Conservation (phyloP, 306 rosid species). For the Dryas drummondii region DNA sequence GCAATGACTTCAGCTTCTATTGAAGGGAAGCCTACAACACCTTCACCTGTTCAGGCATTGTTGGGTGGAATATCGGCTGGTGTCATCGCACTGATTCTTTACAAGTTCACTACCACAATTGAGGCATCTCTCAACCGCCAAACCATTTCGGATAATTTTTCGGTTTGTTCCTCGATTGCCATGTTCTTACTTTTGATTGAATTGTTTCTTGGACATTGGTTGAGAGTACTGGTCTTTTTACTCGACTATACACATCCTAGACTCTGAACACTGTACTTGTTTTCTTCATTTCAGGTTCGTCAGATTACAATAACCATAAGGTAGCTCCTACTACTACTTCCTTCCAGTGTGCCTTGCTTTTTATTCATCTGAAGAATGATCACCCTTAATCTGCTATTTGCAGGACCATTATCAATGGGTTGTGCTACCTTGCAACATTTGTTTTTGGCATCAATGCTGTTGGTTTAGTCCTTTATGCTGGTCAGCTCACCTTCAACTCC, state of each 20-base stretch:
- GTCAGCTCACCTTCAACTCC: constrained; percentile 74
- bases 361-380: constrained; percentile 22
- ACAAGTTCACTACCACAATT: constrained; percentile 75
- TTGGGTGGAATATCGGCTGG: constrained; percentile 87
- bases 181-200: constrained; percentile 14
- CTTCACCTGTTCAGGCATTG: constrained; percentile 78
- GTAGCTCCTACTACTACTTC: constrained; percentile 39
- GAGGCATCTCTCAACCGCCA: constrained; percentile 83
- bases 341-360: constrained; percentile 4
- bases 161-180: constrained; percentile 49
- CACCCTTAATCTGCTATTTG: constrained; percentile 22
- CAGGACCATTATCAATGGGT: constrained; percentile 88
- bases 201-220: neutral
- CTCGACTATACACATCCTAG: neutral
- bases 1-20: constrained; percentile 59
- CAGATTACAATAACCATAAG: constrained; percentile 88
- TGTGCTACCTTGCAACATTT: constrained; percentile 93
- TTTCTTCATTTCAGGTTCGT: constrained; percentile 63
- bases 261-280: constrained; percentile 23
- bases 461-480: constrained; percentile 82
- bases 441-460: constrained; percentile 75
- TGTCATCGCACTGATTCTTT: constrained; percentile 71
- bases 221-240: neutral
- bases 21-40: constrained; percentile 49
- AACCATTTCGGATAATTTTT: constrained; percentile 71